Base-by-base conservation (phyloP, 306 rosid species). In the Betula pendula region DNA sequence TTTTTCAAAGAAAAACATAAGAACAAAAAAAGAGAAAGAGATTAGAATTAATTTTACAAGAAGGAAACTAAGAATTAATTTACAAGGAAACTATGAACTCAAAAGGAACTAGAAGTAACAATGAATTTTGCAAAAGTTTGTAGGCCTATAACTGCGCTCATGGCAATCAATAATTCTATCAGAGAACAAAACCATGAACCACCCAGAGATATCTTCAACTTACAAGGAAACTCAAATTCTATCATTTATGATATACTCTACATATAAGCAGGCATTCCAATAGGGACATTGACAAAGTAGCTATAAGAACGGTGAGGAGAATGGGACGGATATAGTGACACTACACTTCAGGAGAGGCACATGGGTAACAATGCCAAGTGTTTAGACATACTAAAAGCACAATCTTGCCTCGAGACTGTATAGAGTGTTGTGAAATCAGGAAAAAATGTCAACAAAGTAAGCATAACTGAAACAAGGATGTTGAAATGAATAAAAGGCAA, bases 231-330 rank as follows among this genome's bases (percentile, higher is more conserved):
- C 68, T 22, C 63, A 31, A 11, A 62, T 60, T 60, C 68, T 29
- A 62, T 62, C 44, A 33, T 14, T 6, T 31, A 31, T n/a, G 15
- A 62, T 29, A 29, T 31, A 62, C 68, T 22, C 19, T 16, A 60
- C 16, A 29, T 62, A 62, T 62, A 16, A 60, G 53, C 33, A 48
- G 71, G 42, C 47, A 24, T 22, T 29, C 45, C 20, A 24, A 50
- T 53, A 78, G 42, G 68, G 43, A 25, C 9, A 14, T 27, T 60
- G 19, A 60, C 68, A 27, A 31, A 69, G 50, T 31, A 19, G 79
- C 56, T 35, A 74, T 62, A 70, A 48, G 69, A 82, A 73, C 50
- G 47, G 63, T 12, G 55, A 82, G 35, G 56, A 68, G 43, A 27
- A 33, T 6, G 22, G 35, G n/a, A 43, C n/a, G 16, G 52, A 22